Evolutionary conservation across 495 filamentous ascomycete species (phyloP).

Genomic region (Neurospora sublineolata): DNA sequence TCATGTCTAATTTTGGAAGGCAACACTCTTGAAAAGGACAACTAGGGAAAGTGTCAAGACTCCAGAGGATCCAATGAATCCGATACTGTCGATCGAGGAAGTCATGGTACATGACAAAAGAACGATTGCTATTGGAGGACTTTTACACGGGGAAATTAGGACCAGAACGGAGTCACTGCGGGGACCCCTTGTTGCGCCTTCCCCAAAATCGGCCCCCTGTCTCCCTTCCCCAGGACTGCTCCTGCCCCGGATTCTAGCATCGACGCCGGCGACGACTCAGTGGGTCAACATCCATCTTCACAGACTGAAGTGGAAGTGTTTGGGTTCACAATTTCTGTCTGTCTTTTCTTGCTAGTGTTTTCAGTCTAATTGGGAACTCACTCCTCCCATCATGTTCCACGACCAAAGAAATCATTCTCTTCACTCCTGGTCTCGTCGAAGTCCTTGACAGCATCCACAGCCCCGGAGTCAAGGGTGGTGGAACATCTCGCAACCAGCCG

Average conservation of each 20-base stretch:
- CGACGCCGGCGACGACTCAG: not conserved
- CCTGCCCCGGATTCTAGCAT: not conserved
- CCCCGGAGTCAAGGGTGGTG: not conserved
- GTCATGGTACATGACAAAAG: not conserved
- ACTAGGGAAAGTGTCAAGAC: not conserved
- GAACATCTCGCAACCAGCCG: constrained; percentile 1
- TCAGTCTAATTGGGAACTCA: not conserved
- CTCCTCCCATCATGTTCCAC: not conserved
- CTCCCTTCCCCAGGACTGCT: not conserved
- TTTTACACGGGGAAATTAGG: constrained; percentile 7
- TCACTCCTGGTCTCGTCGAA: not conserved
- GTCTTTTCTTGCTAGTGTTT: not conserved
- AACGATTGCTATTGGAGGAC: constrained; percentile 10
- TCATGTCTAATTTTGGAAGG: not conserved
- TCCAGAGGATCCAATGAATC: not conserved
- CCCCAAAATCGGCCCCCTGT: not conserved
- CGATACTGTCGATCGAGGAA: not conserved
- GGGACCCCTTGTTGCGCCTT: constrained; percentile 7
- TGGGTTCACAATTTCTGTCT: not conserved
- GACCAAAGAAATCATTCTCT: not conserved
- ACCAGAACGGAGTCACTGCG: constrained; percentile 11
- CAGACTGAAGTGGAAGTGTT: not conserved
- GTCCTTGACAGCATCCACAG: not conserved
- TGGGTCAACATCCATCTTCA: not conserved
- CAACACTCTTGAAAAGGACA: not conserved